Base-by-base conservation (phyloP, 73 alveolate species). In the Tetrahymena borealis region DNA sequence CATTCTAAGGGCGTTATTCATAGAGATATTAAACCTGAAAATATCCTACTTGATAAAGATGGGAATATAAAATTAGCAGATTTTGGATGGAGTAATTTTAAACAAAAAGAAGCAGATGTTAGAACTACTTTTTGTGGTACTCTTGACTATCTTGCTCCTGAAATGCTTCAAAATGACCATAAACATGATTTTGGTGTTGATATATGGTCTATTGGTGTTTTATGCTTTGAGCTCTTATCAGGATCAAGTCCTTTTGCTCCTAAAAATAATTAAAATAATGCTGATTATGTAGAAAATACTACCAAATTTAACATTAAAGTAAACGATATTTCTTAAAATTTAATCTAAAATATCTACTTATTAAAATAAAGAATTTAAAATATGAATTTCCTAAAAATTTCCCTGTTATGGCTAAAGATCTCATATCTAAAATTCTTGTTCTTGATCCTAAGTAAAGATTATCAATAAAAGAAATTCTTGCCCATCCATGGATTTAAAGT, bases 81-180 rank as follows among this genome's bases (percentile, higher is more conserved):
- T 96, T 98, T 98, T 78, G 99, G 99, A 11, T 98, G 99, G 99
- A 97, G 99, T 92, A 91, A 94, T 37, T 78, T 91, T 78, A 40
- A 91, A 32, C 95, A 79, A 90, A 92, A 92, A 96, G 97, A 78
- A 92, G 92, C 90, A 39, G 95, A 93, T 41, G 79, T 93, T 16
- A 95, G 99, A 96, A 95, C 95, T 78, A 98, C 99, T 13, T 98
- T 98, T 95, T 98, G 99, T 79, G 99, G 99, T 6, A 98, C 99
- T 3, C 96, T 98, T 60, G 99, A 98, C 91, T 98, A 98, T 91
- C 96, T 98, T 98, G 99, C 99, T 12, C 98, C 98, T 37, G 95
- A 93, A 90, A 93, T 93, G 95, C 37, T 93, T 12, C 90, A 93
- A 32, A 85, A 36, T 40, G 38, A 90, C 32, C 90, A 92, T 31